phyloP scores from a whole-genome alignment of 441 rosid genomes.

The Eruca vesicaria region DNA sequence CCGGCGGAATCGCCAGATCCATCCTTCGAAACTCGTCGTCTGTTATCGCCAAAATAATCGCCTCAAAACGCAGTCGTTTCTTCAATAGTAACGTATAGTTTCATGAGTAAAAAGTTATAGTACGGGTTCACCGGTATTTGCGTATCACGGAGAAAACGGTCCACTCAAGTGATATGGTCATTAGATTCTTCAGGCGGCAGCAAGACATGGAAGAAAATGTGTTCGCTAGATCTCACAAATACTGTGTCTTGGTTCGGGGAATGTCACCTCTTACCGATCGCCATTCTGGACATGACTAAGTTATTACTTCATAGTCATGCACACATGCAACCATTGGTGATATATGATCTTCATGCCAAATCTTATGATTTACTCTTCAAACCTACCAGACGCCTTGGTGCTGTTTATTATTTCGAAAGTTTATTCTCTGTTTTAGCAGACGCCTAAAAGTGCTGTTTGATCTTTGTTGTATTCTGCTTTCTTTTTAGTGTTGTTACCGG shows the following conservation, averaged over 20 bases:
- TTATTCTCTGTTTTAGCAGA: background rate
- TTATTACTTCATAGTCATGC: background rate
- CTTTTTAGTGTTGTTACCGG: no score
- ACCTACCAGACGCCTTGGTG: background rate
- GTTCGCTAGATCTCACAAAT: background rate
- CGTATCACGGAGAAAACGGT: background rate
- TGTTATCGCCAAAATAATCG: no score
- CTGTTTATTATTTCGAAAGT: background rate
- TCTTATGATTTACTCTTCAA: slow-evolving; percentile 9
- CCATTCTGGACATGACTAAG: background rate
- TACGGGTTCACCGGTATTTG: background rate
- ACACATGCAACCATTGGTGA: background rate
- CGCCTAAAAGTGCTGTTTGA: no score
- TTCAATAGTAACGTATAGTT: no score
- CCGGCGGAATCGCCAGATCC: no score
- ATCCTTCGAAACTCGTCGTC: no score
- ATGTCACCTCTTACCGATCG: background rate
- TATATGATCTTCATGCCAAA: background rate
- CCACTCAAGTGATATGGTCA: background rate
- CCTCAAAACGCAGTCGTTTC: no score
- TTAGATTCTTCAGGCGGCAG: background rate
- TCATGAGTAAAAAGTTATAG: no score
- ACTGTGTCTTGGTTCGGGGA: background rate
- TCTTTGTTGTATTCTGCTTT: no score
- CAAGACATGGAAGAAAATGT: background rate